phyloP scores from a whole-genome alignment of 2,329 filamentous ascomycete species.

The Penicillium sp. region DNA sequence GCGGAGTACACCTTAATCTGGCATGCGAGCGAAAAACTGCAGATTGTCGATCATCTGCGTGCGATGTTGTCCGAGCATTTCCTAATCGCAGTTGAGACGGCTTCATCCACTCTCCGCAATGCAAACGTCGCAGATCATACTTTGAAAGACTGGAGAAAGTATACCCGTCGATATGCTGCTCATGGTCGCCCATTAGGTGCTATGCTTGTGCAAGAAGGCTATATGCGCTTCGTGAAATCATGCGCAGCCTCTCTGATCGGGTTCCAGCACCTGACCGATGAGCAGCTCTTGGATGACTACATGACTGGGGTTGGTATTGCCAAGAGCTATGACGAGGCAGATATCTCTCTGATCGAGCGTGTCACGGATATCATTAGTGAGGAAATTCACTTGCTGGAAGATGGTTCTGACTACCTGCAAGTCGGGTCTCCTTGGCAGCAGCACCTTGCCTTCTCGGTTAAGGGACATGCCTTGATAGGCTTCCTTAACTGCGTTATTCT shows the following conservation, averaged over 20 bases:
- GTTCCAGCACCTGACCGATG: constrained; percentile 56
- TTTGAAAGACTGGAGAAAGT: constrained; percentile 83
- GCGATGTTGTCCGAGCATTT: constrained; percentile 79
- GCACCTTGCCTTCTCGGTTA: constrained; percentile 78
- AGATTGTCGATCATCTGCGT: constrained; percentile 68
- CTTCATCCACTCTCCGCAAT: constrained; percentile 86
- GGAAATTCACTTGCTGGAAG: constrained; percentile 82
- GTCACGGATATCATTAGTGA: constrained; percentile 73
- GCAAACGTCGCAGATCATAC: constrained; percentile 63
- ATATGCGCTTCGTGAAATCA: constrained; percentile 79
- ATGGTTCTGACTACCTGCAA: constrained; percentile 83
- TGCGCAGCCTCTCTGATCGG: constrained; percentile 71
- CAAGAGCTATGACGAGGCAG: constrained; percentile 41
- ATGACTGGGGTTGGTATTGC: constrained; percentile 56
- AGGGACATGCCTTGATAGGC: constrained; percentile 74
- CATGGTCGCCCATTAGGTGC: constrained; percentile 79
- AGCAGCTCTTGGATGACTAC: constrained; percentile 71
- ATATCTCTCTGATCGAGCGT: constrained; percentile 48
- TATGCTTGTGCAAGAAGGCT: constrained; percentile 85
- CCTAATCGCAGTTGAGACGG: constrained; percentile 80
- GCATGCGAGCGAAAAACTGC: constrained; percentile 69
- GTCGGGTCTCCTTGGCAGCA: constrained; percentile 86
- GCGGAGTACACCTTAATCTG: constrained; percentile 78
- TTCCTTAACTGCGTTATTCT: constrained; percentile 83
- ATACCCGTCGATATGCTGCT: constrained; percentile 76